Conservation (phyloP, 2,329 filamentous ascomycete genomes). For the Paecilomyces sp. region DNA sequence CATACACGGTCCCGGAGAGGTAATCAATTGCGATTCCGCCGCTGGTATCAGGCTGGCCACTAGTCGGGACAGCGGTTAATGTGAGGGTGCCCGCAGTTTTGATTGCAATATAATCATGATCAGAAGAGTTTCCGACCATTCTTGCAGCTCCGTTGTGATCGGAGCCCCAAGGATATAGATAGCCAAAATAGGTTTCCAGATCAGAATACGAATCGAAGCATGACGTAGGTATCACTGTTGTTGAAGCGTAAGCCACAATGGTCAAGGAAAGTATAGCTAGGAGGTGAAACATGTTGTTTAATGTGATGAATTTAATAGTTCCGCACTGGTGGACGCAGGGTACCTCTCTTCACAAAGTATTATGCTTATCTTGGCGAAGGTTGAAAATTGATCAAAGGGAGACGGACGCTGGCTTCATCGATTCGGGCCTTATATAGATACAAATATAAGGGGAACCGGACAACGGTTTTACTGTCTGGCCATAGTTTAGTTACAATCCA, state of each 20-base stretch:
- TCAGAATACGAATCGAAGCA: neutral
- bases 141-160: neutral
- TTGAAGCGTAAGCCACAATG: neutral
- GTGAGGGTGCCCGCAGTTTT: neutral
- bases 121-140: neutral
- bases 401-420: no score
- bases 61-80: neutral
- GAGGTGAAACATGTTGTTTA: neutral
- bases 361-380: no score
- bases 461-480: no score
- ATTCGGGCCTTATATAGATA: no score
- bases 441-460: no score
- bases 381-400: no score
- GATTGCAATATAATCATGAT: neutral
- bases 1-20: slow-evolving; percentile 42
- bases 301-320: neutral
- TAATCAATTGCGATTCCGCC: slow-evolving; percentile 39
- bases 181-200: neutral
- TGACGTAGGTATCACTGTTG: neutral
- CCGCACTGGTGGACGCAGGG: neutral
- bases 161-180: neutral
- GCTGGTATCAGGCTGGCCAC: neutral
- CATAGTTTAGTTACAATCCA: no score
- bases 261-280: neutral
- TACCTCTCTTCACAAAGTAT: no score